A percentile compares a stretch with the other conserved stretches of the same genome.
Conservation (phyloP, 169 alveolate genomes). For the Toxoplasma gondii region DNA sequence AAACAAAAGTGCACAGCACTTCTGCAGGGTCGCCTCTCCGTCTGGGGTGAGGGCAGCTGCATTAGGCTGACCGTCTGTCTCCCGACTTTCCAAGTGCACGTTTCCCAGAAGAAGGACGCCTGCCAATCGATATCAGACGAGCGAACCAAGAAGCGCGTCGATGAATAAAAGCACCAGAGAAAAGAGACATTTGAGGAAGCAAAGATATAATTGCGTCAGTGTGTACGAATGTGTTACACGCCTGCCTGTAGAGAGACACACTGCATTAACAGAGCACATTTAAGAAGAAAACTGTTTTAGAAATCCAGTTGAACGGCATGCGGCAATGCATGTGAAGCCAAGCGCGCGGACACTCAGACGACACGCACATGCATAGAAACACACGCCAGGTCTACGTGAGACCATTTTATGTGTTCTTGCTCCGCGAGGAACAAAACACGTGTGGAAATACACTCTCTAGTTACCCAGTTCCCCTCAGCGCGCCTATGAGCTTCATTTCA, state of each 20-base stretch:
- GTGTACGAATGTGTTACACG: neutral
- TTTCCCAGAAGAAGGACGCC: conserved; percentile 96
- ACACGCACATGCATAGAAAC: too few species aligned
- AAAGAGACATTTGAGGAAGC: neutral
- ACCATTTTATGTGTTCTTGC: too few species aligned
- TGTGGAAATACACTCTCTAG: too few species aligned
- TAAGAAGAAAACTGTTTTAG: too few species aligned
- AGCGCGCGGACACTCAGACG: too few species aligned
- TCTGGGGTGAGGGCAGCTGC: conserved; percentile 84
- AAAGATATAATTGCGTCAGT: neutral
- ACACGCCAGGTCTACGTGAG: too few species aligned
- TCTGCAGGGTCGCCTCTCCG: conserved; percentile 74
- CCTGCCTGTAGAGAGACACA: neutral
- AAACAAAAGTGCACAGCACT: conserved; percentile 84
- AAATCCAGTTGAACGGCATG: too few species aligned
- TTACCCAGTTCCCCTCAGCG: too few species aligned
- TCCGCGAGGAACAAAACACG: too few species aligned
- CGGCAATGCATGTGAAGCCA: too few species aligned
- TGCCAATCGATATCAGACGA: neutral
- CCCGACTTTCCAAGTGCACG: conserved; percentile 86
- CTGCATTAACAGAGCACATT: too few species aligned
- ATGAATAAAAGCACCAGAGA: neutral
- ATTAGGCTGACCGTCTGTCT: conserved; percentile 84
- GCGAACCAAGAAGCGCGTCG: neutral
- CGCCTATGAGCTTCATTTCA: too few species aligned